Evolutionary conservation across 2,329 filamentous ascomycete species (phyloP), one percentile per base, ranked within the genome.

Genomic region (Pseudocercospora eumusae): DNA sequence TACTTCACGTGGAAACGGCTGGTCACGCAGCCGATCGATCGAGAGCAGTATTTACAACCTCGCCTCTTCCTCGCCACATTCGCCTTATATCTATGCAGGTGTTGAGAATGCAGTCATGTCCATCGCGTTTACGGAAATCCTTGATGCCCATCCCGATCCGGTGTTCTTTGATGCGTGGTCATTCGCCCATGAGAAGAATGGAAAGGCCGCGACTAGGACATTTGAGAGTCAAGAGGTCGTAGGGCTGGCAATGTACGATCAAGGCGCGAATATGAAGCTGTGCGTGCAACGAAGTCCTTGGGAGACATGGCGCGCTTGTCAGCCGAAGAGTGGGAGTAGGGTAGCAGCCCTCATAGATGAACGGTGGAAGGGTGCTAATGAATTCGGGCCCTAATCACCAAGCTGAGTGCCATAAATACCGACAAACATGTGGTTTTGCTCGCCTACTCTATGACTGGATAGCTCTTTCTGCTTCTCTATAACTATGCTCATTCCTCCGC

Each of bases 11-110:
- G 62, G 70, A 40, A 66, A 66, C n/a, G 59, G 66, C 56, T 70
- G 69, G 60, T 61, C 69, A 4, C 66, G 66, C 36, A 66, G 65
- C 27, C 58, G 60, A 42, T 50, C 60, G 33, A 50, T 60, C 44
- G 71, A 78, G 56, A 80, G 78, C 1, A 78, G 79, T 2, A 74
- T 83, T 9, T 83, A 83, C 70, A 77, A 76, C 8, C 74, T 83
- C 7, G 80, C 80, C 0, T 77, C 78, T 0, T 76, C 81, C 0
- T 81, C 80, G 0, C 60, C 76, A 1, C 73, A 66, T 11, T 82
- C 80, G 0, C 76, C 78, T 0, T 76, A 75, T 28, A 60, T 83
- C 10, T 83, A 80, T 60, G 80, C 79, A 3, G 81, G 81, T 2
- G 70, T 83, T 3, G 80, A 82, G 68, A 78, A 78, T 49, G 70